Percentiles rank a stretch among this genome's conserved stretches.
phyloP scores from a whole-genome alignment of 768 basidiomycete species.

The Infundibulicybe gibba region DNA sequence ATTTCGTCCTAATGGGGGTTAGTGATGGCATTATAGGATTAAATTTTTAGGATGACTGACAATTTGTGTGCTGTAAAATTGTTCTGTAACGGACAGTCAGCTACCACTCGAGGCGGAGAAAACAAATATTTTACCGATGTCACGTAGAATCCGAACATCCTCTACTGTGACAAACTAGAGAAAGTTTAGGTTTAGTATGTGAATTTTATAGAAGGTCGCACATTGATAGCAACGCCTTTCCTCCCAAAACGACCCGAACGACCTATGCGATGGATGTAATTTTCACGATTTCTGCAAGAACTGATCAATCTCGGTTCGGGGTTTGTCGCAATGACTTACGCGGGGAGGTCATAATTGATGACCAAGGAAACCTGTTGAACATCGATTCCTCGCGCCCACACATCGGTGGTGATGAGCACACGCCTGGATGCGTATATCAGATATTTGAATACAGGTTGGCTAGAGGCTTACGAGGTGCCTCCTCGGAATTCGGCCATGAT shows the following conservation, averaged over 20 bases:
- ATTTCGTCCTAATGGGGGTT: constrained; percentile 78
- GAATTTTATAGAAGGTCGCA: constrained; percentile 31
- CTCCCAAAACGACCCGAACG: constrained; percentile 98
- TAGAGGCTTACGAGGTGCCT: constrained; percentile 73
- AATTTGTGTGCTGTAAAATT: constrained; percentile 96
- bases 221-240: constrained; percentile 99
- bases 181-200: constrained; percentile 9
- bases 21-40: constrained; percentile 3
- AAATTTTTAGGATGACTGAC: constrained; percentile 36
- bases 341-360: constrained; percentile 95
- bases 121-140: constrained; percentile 68
- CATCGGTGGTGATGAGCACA: constrained; percentile 93
- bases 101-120: not conserved
- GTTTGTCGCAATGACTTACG: constrained; percentile 45
- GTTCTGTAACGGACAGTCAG: constrained; percentile 47
- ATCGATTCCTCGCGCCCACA: constrained; percentile 98
- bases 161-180: constrained; percentile 88
- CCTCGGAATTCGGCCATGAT: constrained; percentile 97
- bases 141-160: constrained; percentile 93
- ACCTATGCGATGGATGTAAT: constrained; percentile 99
- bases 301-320: not conserved
- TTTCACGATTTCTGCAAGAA: constrained; percentile 82
- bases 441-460: constrained; percentile 7
- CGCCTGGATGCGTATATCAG: constrained; percentile 52
- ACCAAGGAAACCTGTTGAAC: constrained; percentile 97